Evolutionary conservation across 768 basidiomycete genomes (phyloP), one percentile per base, ranked within the genome.

Genomic region (Naganishia vaughanmartiniae): DNA sequence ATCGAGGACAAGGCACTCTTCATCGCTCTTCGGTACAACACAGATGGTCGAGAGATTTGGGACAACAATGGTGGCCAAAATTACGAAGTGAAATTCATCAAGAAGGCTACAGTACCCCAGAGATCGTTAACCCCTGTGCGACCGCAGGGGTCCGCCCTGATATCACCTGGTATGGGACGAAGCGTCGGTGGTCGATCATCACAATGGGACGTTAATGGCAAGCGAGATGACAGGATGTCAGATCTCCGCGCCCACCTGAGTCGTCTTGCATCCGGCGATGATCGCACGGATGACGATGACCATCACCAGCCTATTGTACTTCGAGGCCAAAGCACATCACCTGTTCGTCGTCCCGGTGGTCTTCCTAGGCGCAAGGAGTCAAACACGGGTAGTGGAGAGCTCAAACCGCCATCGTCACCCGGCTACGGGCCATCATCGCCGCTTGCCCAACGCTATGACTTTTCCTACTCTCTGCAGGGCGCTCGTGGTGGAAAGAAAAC

Each of bases 11-110:
- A 92, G 85, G 89, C 87, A 30, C 84, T 99, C 76, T 84, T 88
- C 72, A 78, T 96, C 54, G 92, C 91, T 1, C 81, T 97, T 55
- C 84, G 91, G 66, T 83, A 83, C 73, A 81, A 78, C 15, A 87
- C 88, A 30, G 87, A 82, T 5, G 90, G 90, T 0, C 82, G 84
- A 73, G 93, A 97, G 80, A 86, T 89, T 70, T 97, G 95, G 95
- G 95, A 98, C 80, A 94, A 91, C 83, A 95, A 96, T 77, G 78
- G 75, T 30, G 89, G 89, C 1, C 79, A 84, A 66, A 91, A 98
- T 78, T 97, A 95, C 80, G 83, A 87, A 56, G 86, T 90, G 67
- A 86, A 84, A 68, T 94, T 97, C 77, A 79, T 78, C 54, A 82
- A 81, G 74, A 51, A 63, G 6, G 72, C 73, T 21, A 48, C 65